These are phyloP conservation scores for Aureobasidium namibiae DNA, from an alignment of 2,329 filamentous ascomycete species.

Conservation along the genomic window DNA sequence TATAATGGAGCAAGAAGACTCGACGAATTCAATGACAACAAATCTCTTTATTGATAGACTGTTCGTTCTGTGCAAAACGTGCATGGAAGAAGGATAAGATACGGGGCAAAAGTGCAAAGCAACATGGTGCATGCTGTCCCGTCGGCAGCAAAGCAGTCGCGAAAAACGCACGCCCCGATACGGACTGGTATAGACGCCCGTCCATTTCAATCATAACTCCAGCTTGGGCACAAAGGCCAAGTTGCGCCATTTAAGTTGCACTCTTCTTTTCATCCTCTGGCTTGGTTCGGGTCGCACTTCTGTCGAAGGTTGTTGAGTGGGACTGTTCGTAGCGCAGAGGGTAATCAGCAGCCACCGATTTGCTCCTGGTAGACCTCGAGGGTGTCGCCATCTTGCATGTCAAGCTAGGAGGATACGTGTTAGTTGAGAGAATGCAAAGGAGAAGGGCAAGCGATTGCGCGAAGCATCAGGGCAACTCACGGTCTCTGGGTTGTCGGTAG, in stretches of 20 bases:
- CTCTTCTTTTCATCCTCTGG: neutral
- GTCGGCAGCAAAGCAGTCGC: neutral
- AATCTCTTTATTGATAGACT: neutral
- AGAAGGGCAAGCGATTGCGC: neutral
- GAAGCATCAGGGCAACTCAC: slow-evolving; percentile 49
- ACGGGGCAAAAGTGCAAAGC: neutral
- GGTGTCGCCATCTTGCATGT: slow-evolving; percentile 93
- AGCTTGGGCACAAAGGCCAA: slow-evolving; percentile 1
- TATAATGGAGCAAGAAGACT: neutral
- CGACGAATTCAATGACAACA: neutral
- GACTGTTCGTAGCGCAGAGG: neutral
- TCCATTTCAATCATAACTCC: neutral
- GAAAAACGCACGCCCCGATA: neutral
- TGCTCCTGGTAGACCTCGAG: slow-evolving; percentile 98
- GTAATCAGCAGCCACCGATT: slow-evolving; percentile 59
- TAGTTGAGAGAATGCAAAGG: neutral
- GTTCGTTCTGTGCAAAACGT: neutral
- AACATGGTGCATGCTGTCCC: neutral
- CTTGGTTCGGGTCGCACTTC: neutral
- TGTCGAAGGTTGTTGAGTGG: neutral
- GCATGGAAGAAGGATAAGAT: neutral
- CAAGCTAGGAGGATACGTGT: slow-evolving; percentile 53
- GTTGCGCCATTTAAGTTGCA: neutral
- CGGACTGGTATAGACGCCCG: neutral
- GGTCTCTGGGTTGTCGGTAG: slow-evolving; percentile 80